These are phyloP conservation scores for Sedum album DNA, from an alignment of 164 flowering plant genomes.

Conservation along the genomic window DNA sequence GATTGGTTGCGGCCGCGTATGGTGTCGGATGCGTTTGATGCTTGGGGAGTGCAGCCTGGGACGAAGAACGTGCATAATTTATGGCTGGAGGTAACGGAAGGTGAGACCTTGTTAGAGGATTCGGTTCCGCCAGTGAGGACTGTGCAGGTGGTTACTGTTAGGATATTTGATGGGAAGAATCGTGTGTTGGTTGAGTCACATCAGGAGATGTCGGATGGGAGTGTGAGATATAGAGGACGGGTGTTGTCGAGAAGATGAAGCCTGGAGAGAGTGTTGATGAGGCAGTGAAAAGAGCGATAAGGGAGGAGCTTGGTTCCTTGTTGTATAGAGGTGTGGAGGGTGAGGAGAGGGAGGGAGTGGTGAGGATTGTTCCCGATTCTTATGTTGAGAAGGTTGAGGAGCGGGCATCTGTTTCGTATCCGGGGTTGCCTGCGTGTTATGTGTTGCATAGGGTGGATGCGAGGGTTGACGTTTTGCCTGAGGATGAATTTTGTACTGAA, in stretches of 20 bases:
- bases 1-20: slow-evolving; percentile 77
- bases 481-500: slow-evolving; percentile 62
- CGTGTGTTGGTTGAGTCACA: slow-evolving; percentile 52
- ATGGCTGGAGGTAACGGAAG: slow-evolving; percentile 82
- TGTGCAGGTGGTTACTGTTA: slow-evolving; percentile 55
- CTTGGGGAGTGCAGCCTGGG: slow-evolving; percentile 87
- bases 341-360: slow-evolving; percentile 14
- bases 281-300: slow-evolving; percentile 59
- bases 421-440: slow-evolving; percentile 88
- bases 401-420: slow-evolving; percentile 68
- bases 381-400: slow-evolving; percentile 66
- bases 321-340: slow-evolving; percentile 10
- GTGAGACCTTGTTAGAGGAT: slow-evolving; percentile 65
- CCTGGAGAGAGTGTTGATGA: slow-evolving; percentile 55
- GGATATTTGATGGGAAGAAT: slow-evolving; percentile 25
- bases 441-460: slow-evolving; percentile 73
- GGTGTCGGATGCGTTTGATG: slow-evolving; percentile 53
- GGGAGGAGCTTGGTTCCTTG: slow-evolving; percentile 71
- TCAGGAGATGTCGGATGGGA: slow-evolving; percentile 78
- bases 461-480: slow-evolving; percentile 70
- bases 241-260: slow-evolving; percentile 93
- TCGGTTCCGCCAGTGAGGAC: slow-evolving; percentile 68
- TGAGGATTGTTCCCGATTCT: slow-evolving; percentile 50
- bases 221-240: slow-evolving; percentile 37
- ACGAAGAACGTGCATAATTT: slow-evolving; percentile 92